phyloP scores from a whole-genome alignment of 163 green algal genomes.

The Botryococcus braunii region DNA sequence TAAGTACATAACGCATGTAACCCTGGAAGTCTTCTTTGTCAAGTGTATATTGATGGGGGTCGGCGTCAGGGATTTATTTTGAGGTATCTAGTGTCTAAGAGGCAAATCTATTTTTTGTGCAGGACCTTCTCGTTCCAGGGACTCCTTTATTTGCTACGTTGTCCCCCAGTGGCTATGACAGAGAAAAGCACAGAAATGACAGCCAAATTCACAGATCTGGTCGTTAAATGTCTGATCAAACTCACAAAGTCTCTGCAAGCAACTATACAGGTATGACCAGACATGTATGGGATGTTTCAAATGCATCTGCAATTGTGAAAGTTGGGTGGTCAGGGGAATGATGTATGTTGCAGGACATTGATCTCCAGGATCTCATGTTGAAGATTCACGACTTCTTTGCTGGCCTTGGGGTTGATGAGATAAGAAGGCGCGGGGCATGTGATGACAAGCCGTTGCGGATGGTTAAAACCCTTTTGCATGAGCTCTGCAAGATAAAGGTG shows the following conservation, averaged over 20 bases:
- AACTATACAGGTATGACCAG: constrained; percentile 28
- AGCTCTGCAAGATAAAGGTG: constrained; percentile 78
- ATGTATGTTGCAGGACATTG: constrained; percentile 33
- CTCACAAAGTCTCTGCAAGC: constrained; percentile 76
- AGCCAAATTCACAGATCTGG: constrained; percentile 66
- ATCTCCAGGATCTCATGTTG: constrained; percentile 59
- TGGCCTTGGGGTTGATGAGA: constrained; percentile 76
- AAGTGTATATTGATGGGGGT: too few species aligned
- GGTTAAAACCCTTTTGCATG: constrained; percentile 86
- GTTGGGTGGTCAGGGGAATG: too few species aligned
- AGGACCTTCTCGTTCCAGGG: constrained; percentile 60
- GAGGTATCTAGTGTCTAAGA: too few species aligned
- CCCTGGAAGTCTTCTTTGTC: too few species aligned
- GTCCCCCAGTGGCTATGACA: constrained; percentile 27
- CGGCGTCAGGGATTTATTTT: too few species aligned
- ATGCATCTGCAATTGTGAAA: too few species aligned
- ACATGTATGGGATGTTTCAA: too few species aligned
- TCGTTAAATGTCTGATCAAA: constrained; percentile 98
- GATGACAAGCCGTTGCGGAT: constrained; percentile 96
- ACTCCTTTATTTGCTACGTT: constrained; percentile 66
- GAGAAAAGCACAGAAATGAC: neutral
- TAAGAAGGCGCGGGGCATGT: constrained; percentile 54
- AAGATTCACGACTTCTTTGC: constrained; percentile 85
- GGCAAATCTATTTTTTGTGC: too few species aligned
- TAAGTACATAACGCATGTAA: too few species aligned